Conservation (phyloP, 768 basidiomycete genomes). For the Lactarius quietus region DNA sequence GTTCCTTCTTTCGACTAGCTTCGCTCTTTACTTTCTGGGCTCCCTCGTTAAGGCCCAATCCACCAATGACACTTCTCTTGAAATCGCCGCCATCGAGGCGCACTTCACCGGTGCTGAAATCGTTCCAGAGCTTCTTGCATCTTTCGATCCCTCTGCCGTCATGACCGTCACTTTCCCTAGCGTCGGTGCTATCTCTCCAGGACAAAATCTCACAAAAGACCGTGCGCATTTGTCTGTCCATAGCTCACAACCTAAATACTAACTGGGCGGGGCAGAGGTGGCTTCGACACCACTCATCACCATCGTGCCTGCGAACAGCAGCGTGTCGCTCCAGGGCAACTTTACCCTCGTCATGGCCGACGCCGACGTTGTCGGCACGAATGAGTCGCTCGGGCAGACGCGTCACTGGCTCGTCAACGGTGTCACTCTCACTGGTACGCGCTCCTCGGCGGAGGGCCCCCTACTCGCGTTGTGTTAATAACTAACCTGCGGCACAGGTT, state of each 20-base stretch:
- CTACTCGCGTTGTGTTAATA: neutral
- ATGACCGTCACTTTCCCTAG: constrained; percentile 51
- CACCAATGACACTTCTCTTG: constrained; percentile 36
- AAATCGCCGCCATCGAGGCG: constrained; percentile 59
- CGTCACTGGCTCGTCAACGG: constrained; percentile 81
- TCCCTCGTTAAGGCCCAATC: constrained; percentile 47
- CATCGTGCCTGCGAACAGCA: constrained; percentile 48
- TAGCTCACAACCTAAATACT: neutral
- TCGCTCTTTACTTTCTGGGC: constrained; percentile 39
- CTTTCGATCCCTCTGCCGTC: constrained; percentile 60
- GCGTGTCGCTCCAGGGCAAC: constrained; percentile 42
- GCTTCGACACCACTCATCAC: constrained; percentile 50
- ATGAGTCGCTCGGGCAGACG: constrained; percentile 55
- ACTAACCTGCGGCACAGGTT: constrained; percentile 7
- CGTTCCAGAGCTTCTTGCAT: constrained; percentile 56
- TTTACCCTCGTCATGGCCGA: constrained; percentile 78
- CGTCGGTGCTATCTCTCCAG: constrained; percentile 49
- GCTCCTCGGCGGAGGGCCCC: no score
- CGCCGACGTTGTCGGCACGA: constrained; percentile 61
- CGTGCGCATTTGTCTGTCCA: constrained; percentile 41
- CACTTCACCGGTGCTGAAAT: constrained; percentile 60
- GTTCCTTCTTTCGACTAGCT: constrained; percentile 22
- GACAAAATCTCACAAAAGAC: constrained; percentile 53
- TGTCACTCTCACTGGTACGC: constrained; percentile 47
- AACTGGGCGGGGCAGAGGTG: constrained; percentile 45